phyloP scores from a whole-genome alignment of 192 early-diverging fungal species.

The Backusella circina region DNA sequence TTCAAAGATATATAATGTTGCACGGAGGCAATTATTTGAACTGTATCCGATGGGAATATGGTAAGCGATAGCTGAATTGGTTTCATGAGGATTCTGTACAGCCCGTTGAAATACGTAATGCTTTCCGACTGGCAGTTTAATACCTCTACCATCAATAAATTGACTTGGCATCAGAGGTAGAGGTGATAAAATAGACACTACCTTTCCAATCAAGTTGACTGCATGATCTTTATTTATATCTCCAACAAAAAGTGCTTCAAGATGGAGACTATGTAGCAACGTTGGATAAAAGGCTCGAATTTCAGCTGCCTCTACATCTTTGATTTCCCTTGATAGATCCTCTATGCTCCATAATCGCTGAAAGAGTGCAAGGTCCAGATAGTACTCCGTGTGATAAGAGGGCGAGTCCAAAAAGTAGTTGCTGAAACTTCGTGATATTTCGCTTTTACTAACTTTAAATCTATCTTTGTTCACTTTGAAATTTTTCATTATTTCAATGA shows the following conservation, averaged over 20 bases:
- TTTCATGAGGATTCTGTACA: slow-evolving; percentile 62
- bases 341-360: slow-evolving; percentile 65
- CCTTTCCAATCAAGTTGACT: slow-evolving; percentile 41
- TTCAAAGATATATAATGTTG: slow-evolving; percentile 52
- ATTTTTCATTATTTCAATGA: slow-evolving; percentile 56
- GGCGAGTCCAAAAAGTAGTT: slow-evolving; percentile 72
- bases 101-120: slow-evolving; percentile 30
- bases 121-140: slow-evolving; percentile 36
- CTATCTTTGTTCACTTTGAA: slow-evolving; percentile 53
- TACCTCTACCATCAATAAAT: slow-evolving; percentile 28
- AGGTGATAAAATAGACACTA: slow-evolving; percentile 47
- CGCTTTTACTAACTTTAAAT: slow-evolving; percentile 71
- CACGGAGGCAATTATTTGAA: slow-evolving; percentile 46
- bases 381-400: slow-evolving; percentile 60
- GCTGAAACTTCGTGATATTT: slow-evolving; percentile 52
- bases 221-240: slow-evolving; percentile 63
- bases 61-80: slow-evolving; percentile 83
- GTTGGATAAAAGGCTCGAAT: slow-evolving; percentile 61
- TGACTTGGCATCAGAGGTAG: slow-evolving; percentile 49
- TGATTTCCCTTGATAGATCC: slow-evolving; percentile 65
- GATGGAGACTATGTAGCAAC: slow-evolving; percentile 55
- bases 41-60: slow-evolving; percentile 63
- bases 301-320: slow-evolving; percentile 55
- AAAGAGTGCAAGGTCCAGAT: slow-evolving; percentile 58
- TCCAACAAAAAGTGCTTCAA: slow-evolving; percentile 80